Conservation (phyloP, 169 alveolate species). For the Eimeria falciformis region DNA sequence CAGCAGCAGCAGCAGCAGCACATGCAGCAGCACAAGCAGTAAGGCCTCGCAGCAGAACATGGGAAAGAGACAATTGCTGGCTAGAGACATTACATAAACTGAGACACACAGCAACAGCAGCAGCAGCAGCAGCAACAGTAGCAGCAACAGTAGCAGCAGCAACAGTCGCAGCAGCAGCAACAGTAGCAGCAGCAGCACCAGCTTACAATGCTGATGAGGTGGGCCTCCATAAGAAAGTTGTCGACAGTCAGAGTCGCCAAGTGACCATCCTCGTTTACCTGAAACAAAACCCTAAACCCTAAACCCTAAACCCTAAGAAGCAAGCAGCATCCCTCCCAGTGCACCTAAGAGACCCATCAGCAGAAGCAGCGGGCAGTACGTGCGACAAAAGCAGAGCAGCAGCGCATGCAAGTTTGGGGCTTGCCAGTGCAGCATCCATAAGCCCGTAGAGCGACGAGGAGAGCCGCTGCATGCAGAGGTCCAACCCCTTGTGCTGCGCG, state of each 20-base stretch:
- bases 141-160: neutral
- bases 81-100: too few relatives aligned
- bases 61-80: too few relatives aligned
- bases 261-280: constrained; percentile 12
- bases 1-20: constrained; percentile 9
- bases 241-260: neutral
- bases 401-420: neutral
- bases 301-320: too few relatives aligned
- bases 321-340: too few relatives aligned
- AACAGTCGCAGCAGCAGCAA: neutral
- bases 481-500: constrained; percentile 11
- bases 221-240: neutral
- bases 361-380: too few relatives aligned
- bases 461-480: constrained; percentile 19
- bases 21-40: neutral
- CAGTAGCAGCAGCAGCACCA: constrained; percentile 12
- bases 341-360: too few relatives aligned
- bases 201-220: constrained; percentile 7
- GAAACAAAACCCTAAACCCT: neutral
- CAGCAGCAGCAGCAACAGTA: neutral
- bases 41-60: neutral
- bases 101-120: neutral
- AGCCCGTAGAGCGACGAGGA: constrained; percentile 1
- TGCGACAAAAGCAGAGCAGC: too few relatives aligned
- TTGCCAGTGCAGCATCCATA: neutral